phyloP scores from a whole-genome alignment of 2,329 filamentous ascomycete genomes.

The Alternaria arborescens region DNA sequence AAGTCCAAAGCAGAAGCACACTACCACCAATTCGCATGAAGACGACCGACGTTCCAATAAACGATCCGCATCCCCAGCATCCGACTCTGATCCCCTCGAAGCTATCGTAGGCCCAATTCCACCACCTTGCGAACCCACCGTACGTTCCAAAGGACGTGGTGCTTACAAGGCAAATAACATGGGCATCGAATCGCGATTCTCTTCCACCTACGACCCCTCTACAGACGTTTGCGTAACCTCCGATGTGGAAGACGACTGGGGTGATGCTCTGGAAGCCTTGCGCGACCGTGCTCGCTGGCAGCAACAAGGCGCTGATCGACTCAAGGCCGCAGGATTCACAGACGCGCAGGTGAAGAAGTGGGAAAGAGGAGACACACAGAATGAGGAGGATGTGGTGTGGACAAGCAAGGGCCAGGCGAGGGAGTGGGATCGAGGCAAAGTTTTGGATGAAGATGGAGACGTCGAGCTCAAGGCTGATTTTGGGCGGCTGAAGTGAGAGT shows the following conservation, averaged over 20 bases:
- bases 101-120: slow-evolving; percentile 77
- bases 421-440: slow-evolving; percentile 74
- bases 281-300: slow-evolving; percentile 83
- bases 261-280: slow-evolving; percentile 78
- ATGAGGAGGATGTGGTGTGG: slow-evolving; percentile 76
- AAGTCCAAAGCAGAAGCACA: neutral
- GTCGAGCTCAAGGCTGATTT: slow-evolving; percentile 62
- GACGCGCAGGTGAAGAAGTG: slow-evolving; percentile 77
- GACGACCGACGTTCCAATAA: slow-evolving; percentile 2
- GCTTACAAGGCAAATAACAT: slow-evolving; percentile 48
- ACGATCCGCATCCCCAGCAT: slow-evolving; percentile 29
- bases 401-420: slow-evolving; percentile 71
- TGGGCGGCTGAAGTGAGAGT: slow-evolving; percentile 45
- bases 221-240: slow-evolving; percentile 63
- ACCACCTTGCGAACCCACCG: slow-evolving; percentile 57
- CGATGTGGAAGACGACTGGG: slow-evolving; percentile 73
- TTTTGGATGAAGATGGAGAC: slow-evolving; percentile 63
- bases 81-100: slow-evolving; percentile 75
- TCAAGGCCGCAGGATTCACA: slow-evolving; percentile 80
- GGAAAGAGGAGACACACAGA: slow-evolving; percentile 69
- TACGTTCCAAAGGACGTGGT: slow-evolving; percentile 53
- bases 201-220: slow-evolving; percentile 67
- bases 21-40: neutral
- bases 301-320: slow-evolving; percentile 75
- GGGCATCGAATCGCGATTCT: slow-evolving; percentile 83